Evolutionary conservation across 306 rosid genomes (phyloP).

Genomic region (Glycyrrhiza uralensis): DNA sequence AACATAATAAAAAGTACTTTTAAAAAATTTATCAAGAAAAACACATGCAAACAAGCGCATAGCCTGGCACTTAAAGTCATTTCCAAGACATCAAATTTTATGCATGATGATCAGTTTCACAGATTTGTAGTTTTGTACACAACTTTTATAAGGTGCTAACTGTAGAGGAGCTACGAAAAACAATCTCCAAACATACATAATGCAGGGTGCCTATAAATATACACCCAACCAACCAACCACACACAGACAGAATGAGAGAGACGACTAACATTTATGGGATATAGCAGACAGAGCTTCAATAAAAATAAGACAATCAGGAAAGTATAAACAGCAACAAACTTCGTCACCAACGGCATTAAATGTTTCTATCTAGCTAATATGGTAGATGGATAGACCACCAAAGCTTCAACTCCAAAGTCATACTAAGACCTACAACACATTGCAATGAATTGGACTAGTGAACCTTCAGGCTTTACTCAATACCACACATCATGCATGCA

Average conservation of each 20-base stretch:
- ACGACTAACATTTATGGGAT: background rate
- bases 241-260: background rate
- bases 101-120: background rate
- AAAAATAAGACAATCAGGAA: background rate
- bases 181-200: background rate
- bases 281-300: background rate
- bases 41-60: background rate
- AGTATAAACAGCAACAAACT: conserved; percentile 1
- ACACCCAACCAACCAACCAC: background rate
- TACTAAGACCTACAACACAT: background rate
- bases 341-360: background rate
- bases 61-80: background rate
- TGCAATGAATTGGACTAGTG: background rate
- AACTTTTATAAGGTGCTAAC: background rate
- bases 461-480: background rate
- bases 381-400: background rate
- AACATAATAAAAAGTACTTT: background rate
- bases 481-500: background rate
- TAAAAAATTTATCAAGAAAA: background rate
- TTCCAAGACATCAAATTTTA: background rate
- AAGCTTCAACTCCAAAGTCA: background rate
- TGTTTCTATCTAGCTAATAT: conserved; percentile 1
- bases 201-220: background rate
- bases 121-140: background rate
- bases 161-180: too few species aligned